Evolutionary conservation across 2,329 filamentous ascomycete species (phyloP).

Genomic region (Chaetoscypha palmicola): DNA sequence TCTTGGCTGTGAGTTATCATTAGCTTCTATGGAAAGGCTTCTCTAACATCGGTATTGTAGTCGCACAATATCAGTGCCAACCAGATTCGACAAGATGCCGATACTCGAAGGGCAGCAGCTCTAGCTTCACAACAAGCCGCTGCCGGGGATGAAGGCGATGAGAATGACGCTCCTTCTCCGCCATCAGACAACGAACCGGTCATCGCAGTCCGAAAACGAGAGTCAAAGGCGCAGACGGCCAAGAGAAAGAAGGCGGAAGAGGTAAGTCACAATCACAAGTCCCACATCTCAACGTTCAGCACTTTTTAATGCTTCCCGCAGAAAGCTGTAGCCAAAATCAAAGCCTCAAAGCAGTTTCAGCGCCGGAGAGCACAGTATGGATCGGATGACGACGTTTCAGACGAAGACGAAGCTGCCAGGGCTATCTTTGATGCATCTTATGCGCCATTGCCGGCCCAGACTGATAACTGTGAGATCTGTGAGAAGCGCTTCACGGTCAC

Average conservation of each 20-base stretch:
- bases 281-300: constrained; percentile 5
- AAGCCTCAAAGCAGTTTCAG: constrained; percentile 51
- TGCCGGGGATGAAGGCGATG: constrained; percentile 38
- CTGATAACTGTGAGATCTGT: constrained; percentile 82
- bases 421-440: constrained; percentile 42
- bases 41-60: constrained; percentile 45
- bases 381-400: constrained; percentile 35
- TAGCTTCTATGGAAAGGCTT: neutral
- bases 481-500: constrained; percentile 89
- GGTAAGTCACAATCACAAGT: constrained; percentile 17
- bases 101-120: constrained; percentile 39
- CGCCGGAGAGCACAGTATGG: constrained; percentile 40
- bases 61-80: constrained; percentile 65
- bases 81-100: constrained; percentile 46
- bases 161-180: constrained; percentile 18
- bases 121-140: constrained; percentile 22
- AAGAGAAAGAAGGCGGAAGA: constrained; percentile 37
- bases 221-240: constrained; percentile 27
- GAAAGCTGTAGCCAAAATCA: constrained; percentile 53
- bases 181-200: constrained; percentile 26
- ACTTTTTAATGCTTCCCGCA: too few relatives aligned
- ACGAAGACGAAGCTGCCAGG: constrained; percentile 44
- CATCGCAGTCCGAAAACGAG: constrained; percentile 20
- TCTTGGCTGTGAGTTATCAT: constrained; percentile 47
- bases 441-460: constrained; percentile 54